Percentiles rank a stretch among this genome's conserved stretches.
phyloP scores from a whole-genome alignment of 2,329 filamentous ascomycete genomes.

The Sordariomycetes sp. region DNA sequence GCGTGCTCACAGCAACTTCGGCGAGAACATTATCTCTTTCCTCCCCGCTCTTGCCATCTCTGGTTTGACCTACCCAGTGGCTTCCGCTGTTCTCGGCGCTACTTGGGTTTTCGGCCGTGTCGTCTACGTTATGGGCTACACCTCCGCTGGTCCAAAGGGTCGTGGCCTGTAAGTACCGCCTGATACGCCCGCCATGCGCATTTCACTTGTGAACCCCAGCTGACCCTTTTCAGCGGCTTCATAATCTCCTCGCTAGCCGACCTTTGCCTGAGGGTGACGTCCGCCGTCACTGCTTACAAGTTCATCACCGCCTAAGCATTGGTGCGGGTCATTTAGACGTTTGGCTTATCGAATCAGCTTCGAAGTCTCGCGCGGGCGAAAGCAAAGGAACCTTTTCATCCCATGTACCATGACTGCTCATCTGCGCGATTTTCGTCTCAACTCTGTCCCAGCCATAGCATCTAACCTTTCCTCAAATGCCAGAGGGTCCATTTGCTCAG shows the following conservation, averaged over 20 bases:
- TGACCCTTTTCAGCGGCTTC: constrained; percentile 24
- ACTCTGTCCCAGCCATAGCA: constrained; percentile 15
- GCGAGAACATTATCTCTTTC: constrained; percentile 49
- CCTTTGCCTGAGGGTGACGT: constrained; percentile 28
- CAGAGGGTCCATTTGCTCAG: too few relatives aligned
- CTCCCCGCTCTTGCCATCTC: constrained; percentile 44
- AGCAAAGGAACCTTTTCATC: too few relatives aligned
- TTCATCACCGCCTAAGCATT: constrained; percentile 24
- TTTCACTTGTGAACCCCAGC: neutral
- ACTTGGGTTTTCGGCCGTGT: constrained; percentile 43
- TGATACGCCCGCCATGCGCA: neutral
- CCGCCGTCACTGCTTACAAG: constrained; percentile 30
- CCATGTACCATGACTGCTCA: too few relatives aligned
- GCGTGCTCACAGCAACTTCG: constrained; percentile 54
- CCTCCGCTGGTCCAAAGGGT: constrained; percentile 32
- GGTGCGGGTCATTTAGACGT: too few relatives aligned
- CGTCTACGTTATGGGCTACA: constrained; percentile 48
- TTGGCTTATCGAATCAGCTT: too few relatives aligned
- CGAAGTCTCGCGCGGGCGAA: too few relatives aligned
- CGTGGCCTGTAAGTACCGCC: constrained; percentile 24
- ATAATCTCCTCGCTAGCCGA: constrained; percentile 23
- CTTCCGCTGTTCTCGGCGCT: constrained; percentile 37
- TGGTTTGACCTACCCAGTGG: constrained; percentile 44
- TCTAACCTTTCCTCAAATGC: too few relatives aligned
- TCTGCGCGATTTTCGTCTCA: too few relatives aligned